phyloP scores from a whole-genome alignment of 73 alveolate genomes.

The Halteria grandinella region DNA sequence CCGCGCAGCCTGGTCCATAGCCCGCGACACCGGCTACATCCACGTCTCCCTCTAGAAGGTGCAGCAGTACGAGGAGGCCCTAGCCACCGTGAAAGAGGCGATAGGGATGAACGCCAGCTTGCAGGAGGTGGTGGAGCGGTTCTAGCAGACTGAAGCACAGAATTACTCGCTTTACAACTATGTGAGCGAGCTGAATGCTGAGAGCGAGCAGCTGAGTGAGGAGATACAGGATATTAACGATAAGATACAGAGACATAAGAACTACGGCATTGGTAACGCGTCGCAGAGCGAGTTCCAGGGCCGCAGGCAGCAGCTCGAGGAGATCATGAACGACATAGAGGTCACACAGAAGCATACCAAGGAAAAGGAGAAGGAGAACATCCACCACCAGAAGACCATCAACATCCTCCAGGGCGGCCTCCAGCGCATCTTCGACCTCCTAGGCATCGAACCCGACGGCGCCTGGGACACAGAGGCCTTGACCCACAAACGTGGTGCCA shows the following conservation, averaged over 20 bases:
- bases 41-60: slow-evolving; percentile 63
- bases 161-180: slow-evolving; percentile 77
- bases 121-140: slow-evolving; percentile 59
- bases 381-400: slow-evolving; percentile 79
- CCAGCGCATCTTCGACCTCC: slow-evolving; percentile 68
- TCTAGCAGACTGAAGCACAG: slow-evolving; percentile 75
- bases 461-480: slow-evolving; percentile 60
- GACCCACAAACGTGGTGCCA: slow-evolving; percentile 71
- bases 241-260: slow-evolving; percentile 57
- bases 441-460: slow-evolving; percentile 75
- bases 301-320: no score
- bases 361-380: slow-evolving; percentile 78
- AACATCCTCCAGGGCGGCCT: slow-evolving; percentile 77
- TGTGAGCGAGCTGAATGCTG: slow-evolving; percentile 84
- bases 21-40: slow-evolving; percentile 58
- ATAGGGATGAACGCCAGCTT: slow-evolving; percentile 71
- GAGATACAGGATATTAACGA: slow-evolving; percentile 66
- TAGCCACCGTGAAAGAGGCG: slow-evolving; percentile 66
- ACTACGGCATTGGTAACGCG: slow-evolving; percentile 63
- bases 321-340: slow-evolving; percentile 63
- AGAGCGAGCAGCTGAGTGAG: slow-evolving; percentile 78
- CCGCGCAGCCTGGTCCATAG: slow-evolving; percentile 56
- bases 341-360: slow-evolving; percentile 79
- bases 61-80: slow-evolving; percentile 72
- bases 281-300: slow-evolving; percentile 62